Evolutionary conservation across 208 protist species (phyloP).

Genomic region (Leishmania tropica): DNA sequence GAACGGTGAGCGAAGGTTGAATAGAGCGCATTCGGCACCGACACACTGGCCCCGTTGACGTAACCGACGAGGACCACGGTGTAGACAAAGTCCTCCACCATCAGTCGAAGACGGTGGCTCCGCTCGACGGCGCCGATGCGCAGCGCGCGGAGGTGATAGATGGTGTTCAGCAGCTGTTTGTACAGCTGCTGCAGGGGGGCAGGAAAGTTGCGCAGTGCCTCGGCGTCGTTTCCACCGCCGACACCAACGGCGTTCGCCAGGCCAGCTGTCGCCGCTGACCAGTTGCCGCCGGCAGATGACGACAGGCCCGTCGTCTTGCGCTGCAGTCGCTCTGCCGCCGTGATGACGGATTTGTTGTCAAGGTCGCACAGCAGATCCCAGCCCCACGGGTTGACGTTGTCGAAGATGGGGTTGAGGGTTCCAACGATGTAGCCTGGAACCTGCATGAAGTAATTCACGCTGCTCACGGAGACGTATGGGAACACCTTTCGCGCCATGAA

Average conservation of each 20-base stretch:
- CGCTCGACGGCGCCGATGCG: slow-evolving; percentile 46
- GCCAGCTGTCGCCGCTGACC: slow-evolving; percentile 36
- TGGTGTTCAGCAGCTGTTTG: slow-evolving; percentile 35
- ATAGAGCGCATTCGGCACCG: slow-evolving; percentile 34
- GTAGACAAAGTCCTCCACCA: slow-evolving; percentile 66
- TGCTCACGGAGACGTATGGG: slow-evolving; percentile 78
- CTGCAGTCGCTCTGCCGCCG: slow-evolving; percentile 37
- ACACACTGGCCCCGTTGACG: slow-evolving; percentile 13
- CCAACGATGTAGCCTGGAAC: slow-evolving; percentile 81
- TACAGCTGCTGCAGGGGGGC: slow-evolving; percentile 36
- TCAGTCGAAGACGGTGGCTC: slow-evolving; percentile 43
- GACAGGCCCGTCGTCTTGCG: slow-evolving; percentile 12
- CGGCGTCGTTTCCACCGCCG: slow-evolving; percentile 15
- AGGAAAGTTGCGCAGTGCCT: slow-evolving; percentile 24
- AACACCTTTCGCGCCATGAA: slow-evolving; percentile 79
- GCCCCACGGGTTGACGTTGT: slow-evolving; percentile 50
- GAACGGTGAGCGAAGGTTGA: slow-evolving; percentile 39
- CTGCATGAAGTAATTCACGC: slow-evolving; percentile 52
- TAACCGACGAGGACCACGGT: slow-evolving; percentile 40
- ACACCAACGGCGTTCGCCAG: slow-evolving; percentile 45
- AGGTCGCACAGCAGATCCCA: slow-evolving; percentile 83
- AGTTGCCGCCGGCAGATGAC: slow-evolving; percentile 32
- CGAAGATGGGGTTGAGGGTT: slow-evolving; percentile 85
- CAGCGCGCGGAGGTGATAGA: slow-evolving; percentile 54
- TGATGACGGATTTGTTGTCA: slow-evolving; percentile 50